A percentile compares a stretch with the other conserved stretches of the same genome.
Conservation (phyloP, 345 rosid genomes). For the Physaria fendleri region DNA sequence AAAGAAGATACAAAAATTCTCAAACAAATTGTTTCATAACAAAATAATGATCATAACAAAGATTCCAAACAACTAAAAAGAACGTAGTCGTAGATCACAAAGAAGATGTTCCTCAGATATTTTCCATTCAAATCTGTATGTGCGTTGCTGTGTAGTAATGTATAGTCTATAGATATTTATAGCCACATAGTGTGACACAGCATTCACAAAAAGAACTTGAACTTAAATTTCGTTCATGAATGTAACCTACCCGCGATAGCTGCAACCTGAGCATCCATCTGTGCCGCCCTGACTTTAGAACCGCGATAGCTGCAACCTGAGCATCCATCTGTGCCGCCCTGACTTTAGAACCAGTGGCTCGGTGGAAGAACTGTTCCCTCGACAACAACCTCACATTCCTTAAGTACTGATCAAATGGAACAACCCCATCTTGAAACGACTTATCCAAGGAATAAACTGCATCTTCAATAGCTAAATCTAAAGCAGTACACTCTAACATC, state of each 20-base stretch:
- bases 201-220: slow-evolving; percentile 44
- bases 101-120: not conserved
- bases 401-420: slow-evolving; percentile 80
- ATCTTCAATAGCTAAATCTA: slow-evolving; percentile 87
- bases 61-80: not conserved
- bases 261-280: slow-evolving; percentile 92
- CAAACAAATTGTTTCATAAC: not conserved
- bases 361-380: slow-evolving; percentile 85
- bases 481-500: slow-evolving; percentile 69
- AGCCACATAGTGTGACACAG: too few relatives aligned
- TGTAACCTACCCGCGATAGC: slow-evolving; percentile 63
- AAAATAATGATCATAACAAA: slow-evolving; percentile 3
- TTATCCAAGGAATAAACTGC: slow-evolving; percentile 71
- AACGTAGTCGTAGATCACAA: not conserved
- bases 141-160: slow-evolving; percentile 7
- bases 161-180: slow-evolving; percentile 18
- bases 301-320: too few relatives aligned
- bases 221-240: slow-evolving; percentile 42
- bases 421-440: slow-evolving; percentile 68
- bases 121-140: slow-evolving; percentile 18
- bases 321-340: slow-evolving; percentile 92
- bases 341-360: slow-evolving; percentile 76
- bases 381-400: slow-evolving; percentile 83
- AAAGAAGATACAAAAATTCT: not conserved
- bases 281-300: too few relatives aligned